Percentiles rank a stretch among this genome's conserved stretches.
phyloP scores from a whole-genome alignment of 306 rosid genomes.

The Acacia melanoxylon region DNA sequence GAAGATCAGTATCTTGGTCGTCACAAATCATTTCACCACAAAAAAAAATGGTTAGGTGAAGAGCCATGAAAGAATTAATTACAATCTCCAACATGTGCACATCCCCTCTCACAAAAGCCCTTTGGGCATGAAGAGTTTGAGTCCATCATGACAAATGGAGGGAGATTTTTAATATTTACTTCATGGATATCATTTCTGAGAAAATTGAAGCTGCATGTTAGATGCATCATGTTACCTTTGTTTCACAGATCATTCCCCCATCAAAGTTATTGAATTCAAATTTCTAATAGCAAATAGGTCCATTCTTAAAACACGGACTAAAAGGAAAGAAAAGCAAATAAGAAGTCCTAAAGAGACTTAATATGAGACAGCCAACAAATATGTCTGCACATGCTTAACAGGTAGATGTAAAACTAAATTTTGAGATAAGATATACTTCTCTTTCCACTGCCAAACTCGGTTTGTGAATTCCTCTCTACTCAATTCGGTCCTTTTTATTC shows the following conservation, averaged over 20 bases:
- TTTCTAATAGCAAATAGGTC: slow-evolving; percentile 4
- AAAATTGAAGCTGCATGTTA: background rate
- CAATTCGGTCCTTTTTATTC: slow-evolving; percentile 76
- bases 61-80: background rate
- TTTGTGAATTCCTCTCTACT: slow-evolving; percentile 81
- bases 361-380: background rate
- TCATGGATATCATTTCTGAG: background rate
- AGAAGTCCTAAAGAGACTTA: background rate
- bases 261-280: background rate
- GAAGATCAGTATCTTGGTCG: background rate
- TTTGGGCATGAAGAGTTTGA: background rate
- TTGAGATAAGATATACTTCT: slow-evolving; percentile 60
- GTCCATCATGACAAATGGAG: background rate
- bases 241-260: background rate
- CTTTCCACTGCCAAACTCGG: slow-evolving; percentile 97
- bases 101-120: background rate
- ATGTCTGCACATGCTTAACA: slow-evolving; percentile 8
- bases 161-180: background rate
- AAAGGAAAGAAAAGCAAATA: background rate
- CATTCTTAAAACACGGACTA: background rate
- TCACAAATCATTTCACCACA: background rate
- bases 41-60: background rate
- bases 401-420: slow-evolving; percentile 30
- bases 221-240: background rate
- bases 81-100: background rate